Evolutionary conservation across 345 rosid genomes (phyloP).

Genomic region (Bruguiera parviflora): DNA sequence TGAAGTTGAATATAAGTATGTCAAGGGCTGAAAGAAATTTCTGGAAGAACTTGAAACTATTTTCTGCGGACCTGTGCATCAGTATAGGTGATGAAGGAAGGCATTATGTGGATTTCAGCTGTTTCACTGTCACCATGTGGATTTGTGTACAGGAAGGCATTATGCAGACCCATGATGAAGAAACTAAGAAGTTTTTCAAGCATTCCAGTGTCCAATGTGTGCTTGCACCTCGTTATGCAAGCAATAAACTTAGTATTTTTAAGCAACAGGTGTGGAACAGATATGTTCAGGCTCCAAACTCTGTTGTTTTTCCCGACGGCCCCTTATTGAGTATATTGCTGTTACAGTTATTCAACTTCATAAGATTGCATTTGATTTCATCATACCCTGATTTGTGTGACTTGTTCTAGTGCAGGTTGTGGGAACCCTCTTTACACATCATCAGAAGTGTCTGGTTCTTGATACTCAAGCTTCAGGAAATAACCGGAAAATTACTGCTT

Average conservation of each 20-base stretch:
- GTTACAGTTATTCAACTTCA: not conserved
- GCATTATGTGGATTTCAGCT: not conserved
- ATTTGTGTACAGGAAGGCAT: slow-evolving; percentile 54
- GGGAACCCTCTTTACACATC: slow-evolving; percentile 72
- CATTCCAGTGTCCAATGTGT: slow-evolving; percentile 56
- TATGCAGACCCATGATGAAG: slow-evolving; percentile 82
- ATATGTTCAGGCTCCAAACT: slow-evolving; percentile 10
- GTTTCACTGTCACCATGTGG: slow-evolving; percentile 4
- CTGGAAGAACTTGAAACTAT: too few species aligned
- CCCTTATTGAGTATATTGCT: not conserved
- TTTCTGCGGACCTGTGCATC: too few species aligned
- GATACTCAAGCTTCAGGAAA: slow-evolving; percentile 57
- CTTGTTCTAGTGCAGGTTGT: slow-evolving; percentile 60
- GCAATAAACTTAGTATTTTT: slow-evolving; percentile 65
- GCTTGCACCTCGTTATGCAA: slow-evolving; percentile 69
- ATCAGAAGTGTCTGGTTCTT: slow-evolving; percentile 64
- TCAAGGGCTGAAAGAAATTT: too few species aligned
- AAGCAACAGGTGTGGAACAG: slow-evolving; percentile 57
- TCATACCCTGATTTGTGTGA: slow-evolving; percentile 13
- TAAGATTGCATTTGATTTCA: not conserved
- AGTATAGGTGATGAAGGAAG: too few species aligned
- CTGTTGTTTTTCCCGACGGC: too few species aligned
- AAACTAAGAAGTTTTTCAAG: slow-evolving; percentile 56
- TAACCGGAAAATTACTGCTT: slow-evolving; percentile 59
- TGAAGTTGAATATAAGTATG: too few species aligned